These are phyloP conservation scores for Drechslerella dactyloides DNA, from an alignment of 2,329 filamentous ascomycete species.

Conservation along the genomic window DNA sequence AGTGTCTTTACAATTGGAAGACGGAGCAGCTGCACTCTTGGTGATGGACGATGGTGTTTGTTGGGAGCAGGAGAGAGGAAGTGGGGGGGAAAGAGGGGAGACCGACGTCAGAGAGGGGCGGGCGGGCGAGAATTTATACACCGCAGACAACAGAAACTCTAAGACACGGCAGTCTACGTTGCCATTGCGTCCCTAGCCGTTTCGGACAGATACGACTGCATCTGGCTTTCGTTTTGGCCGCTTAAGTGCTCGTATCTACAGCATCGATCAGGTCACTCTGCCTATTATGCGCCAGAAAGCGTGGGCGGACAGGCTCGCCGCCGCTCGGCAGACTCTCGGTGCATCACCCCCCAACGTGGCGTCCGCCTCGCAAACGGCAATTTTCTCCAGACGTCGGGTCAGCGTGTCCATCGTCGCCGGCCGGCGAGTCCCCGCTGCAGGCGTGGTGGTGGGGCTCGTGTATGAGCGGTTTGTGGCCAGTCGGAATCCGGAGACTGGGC, in stretches of 20 bases:
- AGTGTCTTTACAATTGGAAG: conserved; percentile 26
- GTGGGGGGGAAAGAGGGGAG: conserved; percentile 14
- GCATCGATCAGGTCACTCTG: not conserved
- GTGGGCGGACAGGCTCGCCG: not conserved
- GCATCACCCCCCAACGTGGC: not conserved
- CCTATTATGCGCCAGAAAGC: too few species aligned
- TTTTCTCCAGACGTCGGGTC: conserved; percentile 3
- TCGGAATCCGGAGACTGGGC: conserved; percentile 9
- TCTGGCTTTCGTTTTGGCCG: not conserved
- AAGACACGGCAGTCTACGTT: not conserved
- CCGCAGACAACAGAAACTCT: conserved; percentile 1
- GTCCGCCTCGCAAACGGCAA: not conserved
- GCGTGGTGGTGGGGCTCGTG: too few species aligned
- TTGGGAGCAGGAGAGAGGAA: conserved; percentile 10
- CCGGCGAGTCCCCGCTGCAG: not conserved
- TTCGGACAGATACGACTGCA: not conserved
- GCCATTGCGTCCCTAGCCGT: not conserved
- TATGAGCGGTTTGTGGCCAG: not conserved
- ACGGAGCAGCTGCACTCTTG: conserved; percentile 2
- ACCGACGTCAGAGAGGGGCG: conserved; percentile 30
- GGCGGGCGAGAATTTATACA: conserved; percentile 46
- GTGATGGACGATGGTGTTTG: conserved; percentile 7
- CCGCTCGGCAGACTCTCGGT: not conserved
- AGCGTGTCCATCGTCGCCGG: not conserved
- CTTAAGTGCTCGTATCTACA: too few species aligned